Evolutionary conservation across 1,139 yeast species (phyloP), one percentile per base, ranked within the genome.

Genomic region (Zygoascus meyerae): DNA sequence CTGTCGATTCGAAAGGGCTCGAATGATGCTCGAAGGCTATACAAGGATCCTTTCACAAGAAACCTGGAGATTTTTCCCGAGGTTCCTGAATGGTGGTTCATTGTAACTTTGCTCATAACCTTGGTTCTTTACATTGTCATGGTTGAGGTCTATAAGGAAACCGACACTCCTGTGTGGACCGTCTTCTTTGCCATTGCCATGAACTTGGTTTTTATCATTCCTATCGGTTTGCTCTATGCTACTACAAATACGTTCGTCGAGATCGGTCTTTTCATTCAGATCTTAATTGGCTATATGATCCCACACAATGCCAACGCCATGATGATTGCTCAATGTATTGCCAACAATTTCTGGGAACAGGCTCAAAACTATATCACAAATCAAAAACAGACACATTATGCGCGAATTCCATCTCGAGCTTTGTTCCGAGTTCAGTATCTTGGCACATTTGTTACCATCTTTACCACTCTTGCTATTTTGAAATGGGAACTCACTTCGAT

Each of bases 261-360:
- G n/a, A 68, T 80, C 52, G 78, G 78, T 52, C 79, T 80, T 5
- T 65, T 80, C 1, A 56, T 78, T 40, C 75, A 70, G 54, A 70
- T 83, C 7, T 70, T 75, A 18, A 76, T 82, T 21, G 83, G 85
- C 30, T 78, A 78, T 53, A 79, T 81, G 11, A 53, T 78, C 44
- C 83, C 81, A 35, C 82, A 81, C 50, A 77, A 79, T 51, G 82
- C 81, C 40, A 64, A 69, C 46, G 83, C 84, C 2, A 63, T 78
- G 55, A 78, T 74, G 71, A 71, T 73, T 42, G 64, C 77, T 39
- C 77, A 77, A 61, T 75, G 79, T 2, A 69, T 69, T 51, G 84
- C 83, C 29, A 73, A 71, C 55, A 78, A 77, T 58, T 77, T 10
- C 42, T 74, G 72, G 57, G 78, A 77, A 58, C 83, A 78, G 63